Conservation (phyloP, 306 rosid species). For the Glycine soja region DNA sequence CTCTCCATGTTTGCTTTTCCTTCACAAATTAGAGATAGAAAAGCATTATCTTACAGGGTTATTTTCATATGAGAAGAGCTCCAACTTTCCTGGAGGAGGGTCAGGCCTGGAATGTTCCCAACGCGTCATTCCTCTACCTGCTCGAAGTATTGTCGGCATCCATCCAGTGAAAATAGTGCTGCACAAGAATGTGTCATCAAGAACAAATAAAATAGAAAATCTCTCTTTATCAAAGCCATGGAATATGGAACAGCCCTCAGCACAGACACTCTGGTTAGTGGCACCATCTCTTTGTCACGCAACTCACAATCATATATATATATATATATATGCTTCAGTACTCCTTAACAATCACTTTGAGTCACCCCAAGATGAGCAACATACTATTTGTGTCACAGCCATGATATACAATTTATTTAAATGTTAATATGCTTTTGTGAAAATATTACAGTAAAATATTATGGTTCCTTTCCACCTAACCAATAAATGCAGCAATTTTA, state of each 20-base stretch:
- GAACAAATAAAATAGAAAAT: conserved; percentile 13
- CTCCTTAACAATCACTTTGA: conserved; percentile 1
- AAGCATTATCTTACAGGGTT: conserved; percentile 63
- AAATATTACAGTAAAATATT: not conserved
- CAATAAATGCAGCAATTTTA: conserved; percentile 31
- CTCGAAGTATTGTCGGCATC: conserved; percentile 87
- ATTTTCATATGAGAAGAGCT: conserved; percentile 91
- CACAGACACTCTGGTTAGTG: conserved; percentile 1
- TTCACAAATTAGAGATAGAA: conserved; percentile 27
- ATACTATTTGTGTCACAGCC: conserved; percentile 10
- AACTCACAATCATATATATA: not conserved
- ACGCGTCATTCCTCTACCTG: conserved; percentile 92
- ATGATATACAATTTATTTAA: not conserved
- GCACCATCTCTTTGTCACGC: not conserved
- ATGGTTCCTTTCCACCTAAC: not conserved
- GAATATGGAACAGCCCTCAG: conserved; percentile 28
- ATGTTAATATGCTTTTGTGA: conserved; percentile 28
- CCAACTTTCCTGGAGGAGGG: conserved; percentile 71
- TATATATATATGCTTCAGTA: not conserved
- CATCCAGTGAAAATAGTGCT: conserved; percentile 93
- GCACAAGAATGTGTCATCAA: conserved; percentile 37
- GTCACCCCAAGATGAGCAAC: conserved; percentile 19
- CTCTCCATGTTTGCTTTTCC: conserved; percentile 28
- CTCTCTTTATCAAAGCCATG: conserved; percentile 6
- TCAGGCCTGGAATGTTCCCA: conserved; percentile 72